Percentiles rank a stretch among this genome's conserved stretches.
phyloP scores from a whole-genome alignment of 768 basidiomycete genomes.

The Jaapia argillacea region DNA sequence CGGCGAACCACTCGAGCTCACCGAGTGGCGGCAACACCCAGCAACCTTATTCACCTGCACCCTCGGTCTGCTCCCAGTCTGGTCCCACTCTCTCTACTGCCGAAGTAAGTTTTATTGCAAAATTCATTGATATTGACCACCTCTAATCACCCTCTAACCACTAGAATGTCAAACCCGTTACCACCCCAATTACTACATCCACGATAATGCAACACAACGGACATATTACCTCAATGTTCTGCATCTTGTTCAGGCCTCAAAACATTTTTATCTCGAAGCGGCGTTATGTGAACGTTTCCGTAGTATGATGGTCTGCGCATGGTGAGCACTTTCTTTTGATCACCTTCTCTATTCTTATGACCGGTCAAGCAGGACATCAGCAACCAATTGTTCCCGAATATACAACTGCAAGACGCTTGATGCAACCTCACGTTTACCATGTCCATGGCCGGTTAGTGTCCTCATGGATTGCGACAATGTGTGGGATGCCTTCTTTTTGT shows the following conservation, averaged over 20 bases:
- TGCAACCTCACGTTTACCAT: too few relatives aligned
- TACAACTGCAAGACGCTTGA: slow-evolving; percentile 17
- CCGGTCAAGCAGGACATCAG: slow-evolving; percentile 13
- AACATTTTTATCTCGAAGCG: neutral
- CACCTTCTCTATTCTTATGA: neutral
- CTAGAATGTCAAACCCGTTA: slow-evolving; percentile 20
- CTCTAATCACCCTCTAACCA: neutral
- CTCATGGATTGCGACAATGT: neutral
- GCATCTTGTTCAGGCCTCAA: neutral
- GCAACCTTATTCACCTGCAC: slow-evolving; percentile 15
- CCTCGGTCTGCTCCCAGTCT: slow-evolving; percentile 15
- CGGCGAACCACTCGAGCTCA: neutral
- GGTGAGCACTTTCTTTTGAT: slow-evolving; percentile 8
- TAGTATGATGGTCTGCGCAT: slow-evolving; percentile 7
- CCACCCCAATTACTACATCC: slow-evolving; percentile 18
- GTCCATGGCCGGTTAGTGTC: neutral
- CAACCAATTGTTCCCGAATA: slow-evolving; percentile 19
- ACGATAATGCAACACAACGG: slow-evolving; percentile 8
- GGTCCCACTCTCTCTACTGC: slow-evolving; percentile 16
- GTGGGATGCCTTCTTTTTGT: neutral
- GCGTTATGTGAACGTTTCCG: slow-evolving; percentile 5
- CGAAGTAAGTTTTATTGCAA: slow-evolving; percentile 11
- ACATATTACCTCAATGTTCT: slow-evolving; percentile 12
- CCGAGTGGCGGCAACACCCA: slow-evolving; percentile 4
- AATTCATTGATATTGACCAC: neutral